Percentiles rank a stretch among this genome's conserved stretches.
Conservation (phyloP, 306 rosid genomes). For the Crataegus laevigata region DNA sequence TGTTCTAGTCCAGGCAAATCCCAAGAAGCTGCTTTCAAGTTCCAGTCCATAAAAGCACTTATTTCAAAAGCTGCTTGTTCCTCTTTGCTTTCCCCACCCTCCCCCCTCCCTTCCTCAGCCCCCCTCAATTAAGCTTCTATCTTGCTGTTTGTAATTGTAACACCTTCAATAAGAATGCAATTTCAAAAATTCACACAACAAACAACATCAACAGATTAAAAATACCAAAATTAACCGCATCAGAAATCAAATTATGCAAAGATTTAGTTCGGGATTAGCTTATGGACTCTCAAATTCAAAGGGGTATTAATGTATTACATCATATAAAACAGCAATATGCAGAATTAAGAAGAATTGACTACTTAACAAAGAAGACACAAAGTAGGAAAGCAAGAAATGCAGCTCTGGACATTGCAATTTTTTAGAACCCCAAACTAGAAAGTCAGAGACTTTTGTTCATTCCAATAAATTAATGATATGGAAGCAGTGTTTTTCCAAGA, state of each 20-base stretch:
- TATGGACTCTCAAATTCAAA: not conserved
- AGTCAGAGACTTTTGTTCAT: slow-evolving; percentile 6
- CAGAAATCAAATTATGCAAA: not conserved
- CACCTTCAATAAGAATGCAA: slow-evolving; percentile 18
- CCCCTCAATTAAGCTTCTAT: slow-evolving; percentile 19
- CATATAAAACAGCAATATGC: not conserved
- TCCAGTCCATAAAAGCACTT: slow-evolving; percentile 76
- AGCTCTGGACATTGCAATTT: slow-evolving; percentile 1
- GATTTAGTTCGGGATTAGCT: not conserved
- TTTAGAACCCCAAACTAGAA: slow-evolving; percentile 16
- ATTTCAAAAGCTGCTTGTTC: slow-evolving; percentile 3
- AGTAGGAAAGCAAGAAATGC: not conserved
- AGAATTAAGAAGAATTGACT: not conserved
- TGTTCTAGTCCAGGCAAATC: slow-evolving; percentile 66
- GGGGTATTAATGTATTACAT: not conserved
- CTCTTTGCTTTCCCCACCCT: not conserved
- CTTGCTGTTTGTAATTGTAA: not conserved
- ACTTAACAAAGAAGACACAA: not conserved
- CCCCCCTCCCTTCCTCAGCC: not conserved
- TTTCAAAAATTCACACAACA: slow-evolving; percentile 16
- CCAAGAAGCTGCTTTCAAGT: slow-evolving; percentile 68
- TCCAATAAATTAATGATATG: slow-evolving; percentile 7
- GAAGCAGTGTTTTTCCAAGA: slow-evolving; percentile 22
- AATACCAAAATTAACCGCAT: not conserved
- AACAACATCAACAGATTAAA: not conserved